phyloP scores from a whole-genome alignment of 2,329 filamentous ascomycete species.

The Stachybotrys elegans region DNA sequence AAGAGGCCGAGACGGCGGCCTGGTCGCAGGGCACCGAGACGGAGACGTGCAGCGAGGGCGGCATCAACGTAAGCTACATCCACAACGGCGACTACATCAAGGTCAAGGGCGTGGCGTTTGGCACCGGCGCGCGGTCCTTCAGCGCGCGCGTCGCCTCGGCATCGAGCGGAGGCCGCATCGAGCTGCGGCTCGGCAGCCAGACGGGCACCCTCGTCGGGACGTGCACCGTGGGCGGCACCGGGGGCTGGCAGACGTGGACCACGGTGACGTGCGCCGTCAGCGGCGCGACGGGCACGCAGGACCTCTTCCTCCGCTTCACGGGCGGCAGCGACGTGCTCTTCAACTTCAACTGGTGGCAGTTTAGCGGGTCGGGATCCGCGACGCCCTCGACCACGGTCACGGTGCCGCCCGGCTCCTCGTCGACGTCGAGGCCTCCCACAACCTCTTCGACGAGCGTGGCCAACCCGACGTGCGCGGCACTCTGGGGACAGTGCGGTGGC shows the following conservation, averaged over 20 bases:
- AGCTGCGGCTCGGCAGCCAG: conserved; percentile 19
- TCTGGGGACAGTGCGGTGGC: conserved; percentile 9
- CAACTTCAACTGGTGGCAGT: conserved; percentile 22
- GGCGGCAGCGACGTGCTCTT: conserved; percentile 15
- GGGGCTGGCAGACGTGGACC: conserved; percentile 18
- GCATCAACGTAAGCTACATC: conserved; percentile 18
- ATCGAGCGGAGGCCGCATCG: conserved; percentile 17
- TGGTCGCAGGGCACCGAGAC: conserved; percentile 19
- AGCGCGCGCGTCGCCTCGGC: conserved; percentile 19
- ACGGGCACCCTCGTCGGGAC: conserved; percentile 19
- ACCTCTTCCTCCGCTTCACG: conserved; percentile 15
- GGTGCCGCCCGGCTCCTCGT: too few relatives aligned
- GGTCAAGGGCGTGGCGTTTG: conserved; percentile 24
- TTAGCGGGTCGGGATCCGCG: background rate
- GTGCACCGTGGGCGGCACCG: conserved; percentile 20
- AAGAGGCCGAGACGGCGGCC: conserved; percentile 24
- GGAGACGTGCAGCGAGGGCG: conserved; percentile 18
- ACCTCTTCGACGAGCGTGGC: too few relatives aligned
- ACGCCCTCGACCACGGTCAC: too few relatives aligned
- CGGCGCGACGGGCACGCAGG: conserved; percentile 14
- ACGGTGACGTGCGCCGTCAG: conserved; percentile 15
- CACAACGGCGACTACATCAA: conserved; percentile 26
- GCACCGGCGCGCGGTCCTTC: conserved; percentile 17
- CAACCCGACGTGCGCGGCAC: background rate
- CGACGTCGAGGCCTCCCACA: too few relatives aligned